Evolutionary conservation across 106 monocot species (phyloP), one percentile per base, ranked within the genome.

Genomic region (Hemerocallis citrina): DNA sequence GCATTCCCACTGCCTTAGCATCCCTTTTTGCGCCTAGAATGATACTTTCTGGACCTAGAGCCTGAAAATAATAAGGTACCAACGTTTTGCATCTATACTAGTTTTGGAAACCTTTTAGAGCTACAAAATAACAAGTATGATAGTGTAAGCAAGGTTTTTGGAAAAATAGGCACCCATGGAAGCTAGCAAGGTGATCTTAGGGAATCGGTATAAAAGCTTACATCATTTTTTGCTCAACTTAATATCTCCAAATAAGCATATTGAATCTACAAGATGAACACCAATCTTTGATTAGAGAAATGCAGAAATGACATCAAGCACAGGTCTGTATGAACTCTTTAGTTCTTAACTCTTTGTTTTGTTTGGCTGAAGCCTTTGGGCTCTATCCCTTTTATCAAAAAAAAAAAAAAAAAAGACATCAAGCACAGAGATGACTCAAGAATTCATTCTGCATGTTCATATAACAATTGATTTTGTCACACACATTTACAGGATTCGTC

Each of bases 11-110:
- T 28, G 74, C 59, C 69, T 78, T 89, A 28, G 42, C 52, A 14
- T 68, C 43, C 9, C 69, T 70, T 61, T 76, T 76, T 43, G 72
- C 75, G n/a, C n/a, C n/a, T 34, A 72, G n/a, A 69, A 74, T 59
- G 39, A 69, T 88, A 70, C 89, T 76, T 43, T 84, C 81, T 74
- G 94, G 94, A 20, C 89, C 86, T 62, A 95, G 62, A 64, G 94
- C 89, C 94, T 95, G 69, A 39, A 57, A 73, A 52, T n/a, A 32
- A 66, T 17, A 27, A 68, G 19, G 15, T 52, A n/a, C 17, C 16
- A 61, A n/a, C n/a, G n/a, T n/a, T n/a, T n/a, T n/a, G n/a, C n/a
- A n/a, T n/a, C n/a, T n/a, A n/a, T n/a, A n/a, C n/a, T n/a, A n/a
- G n/a, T n/a, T n/a, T n/a, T n/a, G n/a, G n/a, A n/a, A n/a, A n/a